phyloP scores from a whole-genome alignment of 148 eudicot genomes.

The Rhododendron kiyosumense region DNA sequence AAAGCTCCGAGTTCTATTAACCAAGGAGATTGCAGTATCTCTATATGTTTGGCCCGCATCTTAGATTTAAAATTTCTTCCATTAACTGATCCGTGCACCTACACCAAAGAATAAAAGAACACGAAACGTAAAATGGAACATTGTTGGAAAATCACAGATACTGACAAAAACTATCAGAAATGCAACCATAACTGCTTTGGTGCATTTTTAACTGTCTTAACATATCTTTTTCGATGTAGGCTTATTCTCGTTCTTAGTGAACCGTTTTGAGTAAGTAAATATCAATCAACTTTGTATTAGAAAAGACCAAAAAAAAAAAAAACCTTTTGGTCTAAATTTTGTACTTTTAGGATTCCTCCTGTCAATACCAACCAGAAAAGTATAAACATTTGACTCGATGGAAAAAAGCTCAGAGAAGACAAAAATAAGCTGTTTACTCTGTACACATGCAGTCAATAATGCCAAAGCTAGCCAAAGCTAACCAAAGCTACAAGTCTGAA shows the following conservation, averaged over 20 bases:
- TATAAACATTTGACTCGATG: neutral
- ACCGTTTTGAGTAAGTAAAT: neutral
- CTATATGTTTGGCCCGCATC: conserved; percentile 25
- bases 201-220: neutral
- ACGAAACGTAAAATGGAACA: neutral
- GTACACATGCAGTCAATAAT: neutral
- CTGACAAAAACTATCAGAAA: neutral
- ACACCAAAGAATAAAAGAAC: neutral
- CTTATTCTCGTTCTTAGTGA: neutral
- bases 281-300: neutral
- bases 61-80: conserved; percentile 30
- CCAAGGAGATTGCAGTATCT: conserved; percentile 38
- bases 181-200: neutral
- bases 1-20: conserved; percentile 38
- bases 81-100: conserved; percentile 30
- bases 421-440: neutral
- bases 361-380: neutral
- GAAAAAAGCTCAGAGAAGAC: neutral
- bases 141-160: neutral
- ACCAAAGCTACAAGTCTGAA: too few species aligned
- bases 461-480: neutral
- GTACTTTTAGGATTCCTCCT: neutral
- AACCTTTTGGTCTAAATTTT: neutral
- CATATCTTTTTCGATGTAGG: neutral
- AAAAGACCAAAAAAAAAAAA: too few species aligned